Evolutionary conservation across 2,329 filamentous ascomycete species (phyloP).

Genomic region (Aureobasidium mangrovei): DNA sequence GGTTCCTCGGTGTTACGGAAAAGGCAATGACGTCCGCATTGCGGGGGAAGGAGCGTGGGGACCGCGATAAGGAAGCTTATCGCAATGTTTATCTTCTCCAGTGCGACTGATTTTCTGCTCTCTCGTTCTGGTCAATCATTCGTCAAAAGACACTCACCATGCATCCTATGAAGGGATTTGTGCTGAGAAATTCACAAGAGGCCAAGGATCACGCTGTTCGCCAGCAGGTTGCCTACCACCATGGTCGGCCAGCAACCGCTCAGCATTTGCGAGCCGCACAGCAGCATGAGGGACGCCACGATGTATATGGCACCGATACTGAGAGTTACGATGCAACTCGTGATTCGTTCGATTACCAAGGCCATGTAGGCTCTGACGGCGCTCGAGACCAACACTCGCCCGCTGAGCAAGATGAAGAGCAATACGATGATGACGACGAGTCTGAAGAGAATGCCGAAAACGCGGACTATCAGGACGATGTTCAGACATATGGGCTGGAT

Average conservation of each 20-base stretch:
- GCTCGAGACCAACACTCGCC: conserved; percentile 15
- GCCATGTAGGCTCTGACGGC: conserved; percentile 3
- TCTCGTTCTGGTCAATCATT: not conserved
- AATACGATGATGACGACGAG: conserved; percentile 13
- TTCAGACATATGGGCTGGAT: not conserved
- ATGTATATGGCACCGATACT: conserved; percentile 31
- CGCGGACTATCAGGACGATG: not conserved
- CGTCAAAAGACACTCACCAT: not conserved
- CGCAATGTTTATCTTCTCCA: conserved; percentile 2
- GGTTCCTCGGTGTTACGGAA: not conserved
- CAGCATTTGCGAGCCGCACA: not conserved
- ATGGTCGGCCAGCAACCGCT: conserved; percentile 12
- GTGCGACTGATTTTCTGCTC: not conserved
- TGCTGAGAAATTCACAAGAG: not conserved
- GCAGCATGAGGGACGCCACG: conserved; percentile 15
- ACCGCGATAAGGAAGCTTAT: conserved; percentile 6
- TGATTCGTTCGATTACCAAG: conserved; percentile 13
- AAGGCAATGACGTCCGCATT: not conserved
- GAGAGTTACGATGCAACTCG: conserved; percentile 30
- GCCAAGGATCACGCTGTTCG: not conserved
- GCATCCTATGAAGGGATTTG: not conserved
- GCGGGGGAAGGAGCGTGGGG: not conserved
- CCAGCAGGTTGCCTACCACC: not conserved
- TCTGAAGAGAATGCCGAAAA: not conserved
- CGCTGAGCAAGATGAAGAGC: conserved; percentile 14